Evolutionary conservation across 768 basidiomycete species (phyloP).

Genomic region (Serendipita vermifera): DNA sequence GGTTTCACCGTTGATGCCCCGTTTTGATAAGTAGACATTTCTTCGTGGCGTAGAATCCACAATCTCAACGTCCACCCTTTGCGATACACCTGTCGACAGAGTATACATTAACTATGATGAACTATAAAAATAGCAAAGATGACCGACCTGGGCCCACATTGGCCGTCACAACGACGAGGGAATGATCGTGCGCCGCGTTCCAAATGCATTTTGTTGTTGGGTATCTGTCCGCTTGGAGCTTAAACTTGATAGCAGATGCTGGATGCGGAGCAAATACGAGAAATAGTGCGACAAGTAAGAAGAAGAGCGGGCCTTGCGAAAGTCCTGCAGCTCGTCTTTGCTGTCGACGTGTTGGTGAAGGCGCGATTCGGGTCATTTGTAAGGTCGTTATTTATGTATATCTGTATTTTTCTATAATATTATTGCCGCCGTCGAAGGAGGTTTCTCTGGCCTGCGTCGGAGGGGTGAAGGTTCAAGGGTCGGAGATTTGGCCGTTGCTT

Average conservation of each 20-base stretch:
- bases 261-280: constrained; percentile 23
- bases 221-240: constrained; percentile 53
- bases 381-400: too few species aligned
- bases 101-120: constrained; percentile 11
- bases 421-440: too few species aligned
- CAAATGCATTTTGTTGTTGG: constrained; percentile 84
- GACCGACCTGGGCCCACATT: constrained; percentile 49
- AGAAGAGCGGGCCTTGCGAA: background rate
- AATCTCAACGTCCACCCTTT: constrained; percentile 89
- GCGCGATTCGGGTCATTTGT: too few species aligned
- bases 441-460: too few species aligned
- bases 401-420: too few species aligned
- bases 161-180: constrained; percentile 91
- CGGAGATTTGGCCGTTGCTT: too few species aligned
- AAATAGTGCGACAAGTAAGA: constrained; percentile 12
- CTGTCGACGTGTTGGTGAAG: background rate
- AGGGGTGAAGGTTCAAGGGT: too few species aligned
- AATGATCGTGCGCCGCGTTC: constrained; percentile 78
- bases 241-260: constrained; percentile 69
- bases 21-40: constrained; percentile 87
- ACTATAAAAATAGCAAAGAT: constrained; percentile 11
- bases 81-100: constrained; percentile 36
- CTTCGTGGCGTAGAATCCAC: constrained; percentile 72
- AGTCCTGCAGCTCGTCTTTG: background rate
- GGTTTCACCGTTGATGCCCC: constrained; percentile 77